Base-by-base conservation (phyloP, 257 asterid genomes). In the Echites panduratus region DNA sequence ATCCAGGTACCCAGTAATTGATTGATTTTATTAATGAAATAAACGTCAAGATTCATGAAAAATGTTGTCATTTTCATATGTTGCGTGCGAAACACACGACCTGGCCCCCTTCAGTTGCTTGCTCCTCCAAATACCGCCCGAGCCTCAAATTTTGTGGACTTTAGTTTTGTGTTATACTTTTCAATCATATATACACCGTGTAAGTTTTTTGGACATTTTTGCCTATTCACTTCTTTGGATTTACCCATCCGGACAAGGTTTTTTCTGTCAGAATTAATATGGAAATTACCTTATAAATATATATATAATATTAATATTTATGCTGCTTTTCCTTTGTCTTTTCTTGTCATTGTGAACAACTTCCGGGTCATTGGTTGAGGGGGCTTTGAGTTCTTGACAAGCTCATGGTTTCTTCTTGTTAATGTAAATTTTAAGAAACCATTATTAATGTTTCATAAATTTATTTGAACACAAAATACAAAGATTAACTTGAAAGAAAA, bases 1-100 rank as follows among this genome's bases (percentile, higher is more conserved):
- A 87, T 91, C 24, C 89, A 93, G 93, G 97, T 88, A 81, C 7
- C n/a, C n/a, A n/a, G n/a, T n/a, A n/a, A n/a, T n/a, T n/a, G n/a
- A n/a, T n/a, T n/a, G n/a, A n/a, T n/a, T n/a, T n/a, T n/a, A n/a
- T n/a, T n/a, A n/a, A n/a, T n/a, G n/a, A n/a, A n/a, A n/a, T n/a
- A n/a, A n/a, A n/a, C n/a, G n/a, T n/a, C n/a, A n/a, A n/a, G n/a
- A n/a, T n/a, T n/a, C n/a, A n/a, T n/a, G n/a, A n/a, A n/a, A n/a
- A n/a, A n/a, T n/a, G n/a, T 63, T 50, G 83, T 83, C 87, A 77
- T 72, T 79, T 74, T 89, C 83, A 75, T 44, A 35, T 29, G n/a
- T 74, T 2, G 71, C 78, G 88, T 82, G 85, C 73, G 40, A 47
- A 66, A 61, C 88, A 83, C 94, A 86, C 88, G 84, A 74, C 64